A percentile compares a stretch with the other conserved stretches of the same genome.
These are phyloP conservation scores for Blepharisma japonicum DNA, from an alignment of 73 alveolate genomes.

Conservation along the genomic window DNA sequence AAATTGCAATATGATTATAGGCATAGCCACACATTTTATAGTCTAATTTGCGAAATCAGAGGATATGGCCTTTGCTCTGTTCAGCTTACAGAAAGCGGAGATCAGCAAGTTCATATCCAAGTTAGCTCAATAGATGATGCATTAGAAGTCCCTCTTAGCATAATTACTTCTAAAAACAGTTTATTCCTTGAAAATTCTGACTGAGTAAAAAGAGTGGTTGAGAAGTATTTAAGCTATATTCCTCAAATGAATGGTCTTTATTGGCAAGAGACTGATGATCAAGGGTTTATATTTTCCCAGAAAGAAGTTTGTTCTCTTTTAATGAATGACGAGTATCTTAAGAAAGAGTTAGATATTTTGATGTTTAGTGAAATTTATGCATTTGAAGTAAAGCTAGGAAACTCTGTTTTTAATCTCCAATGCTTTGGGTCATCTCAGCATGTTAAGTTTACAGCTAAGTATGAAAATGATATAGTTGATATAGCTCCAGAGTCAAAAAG, in stretches of 20 bases:
- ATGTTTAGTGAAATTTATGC: neutral
- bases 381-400: neutral
- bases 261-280: slow-evolving; percentile 23
- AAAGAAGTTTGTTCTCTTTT: neutral
- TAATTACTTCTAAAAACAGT: too few species aligned
- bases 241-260: neutral
- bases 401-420: neutral
- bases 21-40: slow-evolving; percentile 1
- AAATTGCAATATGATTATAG: neutral
- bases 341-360: neutral
- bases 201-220: too few species aligned
- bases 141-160: slow-evolving; percentile 3
- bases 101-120: neutral
- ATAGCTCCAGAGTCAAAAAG: neutral
- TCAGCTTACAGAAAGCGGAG: neutral
- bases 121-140: neutral
- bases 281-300: neutral
- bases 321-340: neutral
- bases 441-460: neutral
- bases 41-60: neutral
- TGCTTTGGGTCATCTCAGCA: neutral
- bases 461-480: neutral
- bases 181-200: too few species aligned
- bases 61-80: slow-evolving; percentile 15
- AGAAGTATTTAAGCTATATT: too few species aligned